A percentile compares a stretch with the other conserved stretches of the same genome.
Evolutionary conservation across 257 asterid species (phyloP).

Genomic region (Nicotiana sylvestris): DNA sequence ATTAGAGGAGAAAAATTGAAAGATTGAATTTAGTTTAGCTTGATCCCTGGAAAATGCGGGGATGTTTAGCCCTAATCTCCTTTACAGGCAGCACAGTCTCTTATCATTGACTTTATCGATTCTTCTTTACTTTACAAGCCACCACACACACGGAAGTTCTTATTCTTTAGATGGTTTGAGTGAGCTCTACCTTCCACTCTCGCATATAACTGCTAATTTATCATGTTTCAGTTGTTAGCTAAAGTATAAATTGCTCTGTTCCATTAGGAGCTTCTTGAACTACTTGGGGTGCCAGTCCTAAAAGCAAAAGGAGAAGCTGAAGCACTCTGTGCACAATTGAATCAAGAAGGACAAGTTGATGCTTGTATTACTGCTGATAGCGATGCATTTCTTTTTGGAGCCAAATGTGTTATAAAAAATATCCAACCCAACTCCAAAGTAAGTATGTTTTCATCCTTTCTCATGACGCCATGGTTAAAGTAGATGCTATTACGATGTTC

Average conservation of each 20-base stretch:
- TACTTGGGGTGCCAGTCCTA: constrained; percentile 87
- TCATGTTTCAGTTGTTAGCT: not conserved
- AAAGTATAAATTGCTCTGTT: not conserved
- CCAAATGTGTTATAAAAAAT: constrained; percentile 71
- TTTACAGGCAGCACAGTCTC: not conserved
- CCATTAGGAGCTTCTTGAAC: constrained; percentile 74
- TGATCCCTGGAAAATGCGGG: not conserved
- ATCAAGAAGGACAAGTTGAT: constrained; percentile 77
- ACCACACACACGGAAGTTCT: not conserved
- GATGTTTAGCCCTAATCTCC: not conserved
- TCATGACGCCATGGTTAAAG: not conserved
- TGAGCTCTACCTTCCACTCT: not conserved
- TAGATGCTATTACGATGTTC: not conserved
- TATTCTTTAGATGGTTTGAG: not conserved
- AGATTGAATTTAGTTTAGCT: not conserved
- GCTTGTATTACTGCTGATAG: constrained; percentile 96
- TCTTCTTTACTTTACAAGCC: not conserved
- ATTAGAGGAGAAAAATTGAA: not conserved
- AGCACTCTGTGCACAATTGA: constrained; percentile 90
- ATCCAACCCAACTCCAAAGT: constrained; percentile 75
- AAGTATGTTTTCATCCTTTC: constrained; percentile 19
- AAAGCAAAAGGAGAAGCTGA: constrained; percentile 92
- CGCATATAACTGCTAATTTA: not conserved
- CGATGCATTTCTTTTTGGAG: constrained; percentile 87
- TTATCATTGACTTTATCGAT: constrained; percentile 1